Evolutionary conservation across 768 basidiomycete species (phyloP), one percentile per base, ranked within the genome.

Genomic region (Clavaria fumosa): DNA sequence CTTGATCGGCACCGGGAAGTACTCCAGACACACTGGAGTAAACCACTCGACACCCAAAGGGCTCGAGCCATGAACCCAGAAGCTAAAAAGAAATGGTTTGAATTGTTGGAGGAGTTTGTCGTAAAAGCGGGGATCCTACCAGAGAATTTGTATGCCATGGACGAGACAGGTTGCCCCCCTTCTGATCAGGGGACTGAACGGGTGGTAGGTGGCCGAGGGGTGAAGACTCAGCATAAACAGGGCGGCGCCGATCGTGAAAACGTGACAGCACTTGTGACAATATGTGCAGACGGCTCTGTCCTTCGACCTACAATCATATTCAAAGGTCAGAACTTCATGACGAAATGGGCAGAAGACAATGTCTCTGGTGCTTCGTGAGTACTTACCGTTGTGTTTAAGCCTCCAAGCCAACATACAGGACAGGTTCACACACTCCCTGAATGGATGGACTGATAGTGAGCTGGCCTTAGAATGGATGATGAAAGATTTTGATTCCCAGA

Each of bases 261-360:
- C 42, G 49, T 57, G 12, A 64, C 58, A 4, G 56, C 44, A 0
- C 19, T 63, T n/a, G 50, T 61, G 4, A 59, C 56, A 7, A 63
- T 64, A 31, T 65, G 63, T 44, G 56, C 61, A 1, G 56, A 65
- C 46, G 57, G 64, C 1, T 55, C 55, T 0, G 37, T 44, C 1
- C 19, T 62, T 4, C 28, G 33, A 10, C 60, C 60, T 2, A 47
- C 53, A 7, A 44, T 65, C 4, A 61, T 66, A 18, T 63, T 51
- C 52, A 64, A 65, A 40, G 61, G 56, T 9, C 46, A 58, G 40
- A 46, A 57, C 15, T 43, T 61, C 22, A 41, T 45, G 40, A 35
- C 37, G 31, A 47, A 46, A 17, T 66, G 55, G 59, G 39, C 39
- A 5, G 20, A 59, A n/a, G 49, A 60, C 33, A 66, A 66, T 51